Base-by-base conservation (phyloP, 768 basidiomycete species). In the Tylopilus felleus region DNA sequence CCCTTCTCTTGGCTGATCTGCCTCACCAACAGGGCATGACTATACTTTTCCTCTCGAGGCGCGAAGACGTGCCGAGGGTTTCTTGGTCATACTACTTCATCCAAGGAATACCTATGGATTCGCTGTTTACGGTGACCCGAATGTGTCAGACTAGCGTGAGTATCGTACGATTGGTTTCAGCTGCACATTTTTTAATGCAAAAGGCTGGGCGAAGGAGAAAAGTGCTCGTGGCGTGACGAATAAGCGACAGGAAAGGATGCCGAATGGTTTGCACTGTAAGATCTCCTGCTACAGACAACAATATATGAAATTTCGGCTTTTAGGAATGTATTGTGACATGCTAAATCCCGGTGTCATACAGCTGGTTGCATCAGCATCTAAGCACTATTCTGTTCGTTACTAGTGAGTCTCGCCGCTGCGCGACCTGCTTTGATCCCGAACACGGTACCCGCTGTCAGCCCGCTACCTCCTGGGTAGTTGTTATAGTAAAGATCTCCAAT, bases 391-490 rank as follows among this genome's bases (percentile, higher is more conserved):
- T 35, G 33, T 17, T 33, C 23, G 23, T 46, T 35, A 35, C 46
- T 31, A 36, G 58, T 55, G 22, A 64, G 36, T 23, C 43, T 62
- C 33, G 75, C 82, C 16, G 80, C 82, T 53, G 70, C 70, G 25
- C 59, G 53, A 8, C 84, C 84, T 27, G 82, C 81, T 55, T 76
- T 78, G 39, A 78, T 73, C 12, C 84, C 85, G 65, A 87, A 85
- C 13, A 86, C 84, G 0, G 84, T 82, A 0, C 83, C 83, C 5
- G 80, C 80, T 16, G 79, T 85, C 54, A 86, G 60, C 21, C 85
- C 85, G 60, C 83, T 84, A 16, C 85, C 84, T 4, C 85, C 85
- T 0, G 86, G 86, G 61, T 88, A 88, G 60, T 87, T 88, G 22
- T 71, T 67, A 56, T 80, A 82, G 61, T 82, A 88, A 45, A 88